Percentiles rank a stretch among this genome's conserved stretches.
These are phyloP conservation scores for Isatis lusitanica DNA, from an alignment of 441 rosid genomes.

Conservation along the genomic window DNA sequence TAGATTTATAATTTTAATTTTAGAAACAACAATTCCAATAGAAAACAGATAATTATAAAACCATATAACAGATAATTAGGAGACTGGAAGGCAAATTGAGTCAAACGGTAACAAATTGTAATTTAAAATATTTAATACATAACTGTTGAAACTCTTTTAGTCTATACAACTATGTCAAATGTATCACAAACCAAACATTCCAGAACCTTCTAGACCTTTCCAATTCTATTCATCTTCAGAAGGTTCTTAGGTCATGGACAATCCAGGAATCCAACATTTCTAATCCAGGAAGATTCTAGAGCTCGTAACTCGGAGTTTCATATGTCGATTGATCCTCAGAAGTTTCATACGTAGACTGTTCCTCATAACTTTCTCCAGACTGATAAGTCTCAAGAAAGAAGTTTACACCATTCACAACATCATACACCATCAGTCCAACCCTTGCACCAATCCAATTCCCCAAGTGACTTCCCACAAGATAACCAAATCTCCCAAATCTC, in stretches of 20 bases:
- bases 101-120: background rate
- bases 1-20: too few species aligned
- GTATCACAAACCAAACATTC: conserved; percentile 17
- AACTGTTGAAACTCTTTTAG: conserved; percentile 17
- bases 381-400: conserved; percentile 42
- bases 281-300: conserved; percentile 21
- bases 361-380: conserved; percentile 34
- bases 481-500: conserved; percentile 79
- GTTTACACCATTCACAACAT: conserved; percentile 64
- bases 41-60: too few species aligned
- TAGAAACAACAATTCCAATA: too few species aligned
- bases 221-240: background rate
- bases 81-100: background rate
- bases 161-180: conserved; percentile 32
- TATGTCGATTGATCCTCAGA: conserved; percentile 1
- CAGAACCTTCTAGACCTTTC: background rate
- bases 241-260: background rate
- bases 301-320: conserved; percentile 37
- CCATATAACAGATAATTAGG: too few species aligned
- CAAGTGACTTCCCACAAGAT: conserved; percentile 81
- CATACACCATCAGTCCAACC: conserved; percentile 84
- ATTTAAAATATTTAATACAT: background rate
- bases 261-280: background rate
- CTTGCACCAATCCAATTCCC: conserved; percentile 98
- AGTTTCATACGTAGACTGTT: conserved; percentile 10